phyloP scores from a whole-genome alignment of 1,284 basidiomycete genomes.

The Melampsora larici-populina region DNA sequence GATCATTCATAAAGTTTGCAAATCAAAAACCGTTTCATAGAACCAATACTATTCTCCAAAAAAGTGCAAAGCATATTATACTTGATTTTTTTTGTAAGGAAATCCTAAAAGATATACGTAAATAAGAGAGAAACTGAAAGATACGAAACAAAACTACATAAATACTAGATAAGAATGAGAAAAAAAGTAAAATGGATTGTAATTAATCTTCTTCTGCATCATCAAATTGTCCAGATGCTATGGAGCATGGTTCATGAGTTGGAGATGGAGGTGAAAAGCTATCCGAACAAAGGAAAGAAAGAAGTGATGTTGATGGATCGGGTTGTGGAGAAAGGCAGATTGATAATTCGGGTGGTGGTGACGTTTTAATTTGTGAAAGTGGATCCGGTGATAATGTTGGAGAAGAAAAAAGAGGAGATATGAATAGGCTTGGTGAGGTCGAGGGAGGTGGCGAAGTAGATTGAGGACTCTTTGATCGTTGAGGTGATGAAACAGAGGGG shows the following conservation, averaged over 20 bases:
- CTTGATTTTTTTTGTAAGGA: too few relatives aligned
- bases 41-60: too few relatives aligned
- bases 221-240: constrained; percentile 29
- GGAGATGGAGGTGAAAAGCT: not conserved
- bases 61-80: too few relatives aligned
- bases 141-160: not conserved
- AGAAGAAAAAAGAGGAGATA: not conserved
- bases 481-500: not conserved
- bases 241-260: not conserved
- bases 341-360: not conserved
- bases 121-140: not conserved
- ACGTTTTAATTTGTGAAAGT: not conserved
- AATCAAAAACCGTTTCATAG: too few relatives aligned
- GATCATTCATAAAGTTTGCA: too few relatives aligned
- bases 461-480: not conserved
- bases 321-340: not conserved
- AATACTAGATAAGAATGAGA: not conserved
- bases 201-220: constrained; percentile 23
- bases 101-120: too few relatives aligned
- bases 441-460: not conserved
- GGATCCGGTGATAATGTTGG: not conserved
- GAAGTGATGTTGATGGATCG: not conserved
- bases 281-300: not conserved
- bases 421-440: not conserved
- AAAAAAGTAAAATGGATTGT: not conserved